Conservation (phyloP, 2,329 filamentous ascomycete species). For the Byssoonygena ceratinophila region DNA sequence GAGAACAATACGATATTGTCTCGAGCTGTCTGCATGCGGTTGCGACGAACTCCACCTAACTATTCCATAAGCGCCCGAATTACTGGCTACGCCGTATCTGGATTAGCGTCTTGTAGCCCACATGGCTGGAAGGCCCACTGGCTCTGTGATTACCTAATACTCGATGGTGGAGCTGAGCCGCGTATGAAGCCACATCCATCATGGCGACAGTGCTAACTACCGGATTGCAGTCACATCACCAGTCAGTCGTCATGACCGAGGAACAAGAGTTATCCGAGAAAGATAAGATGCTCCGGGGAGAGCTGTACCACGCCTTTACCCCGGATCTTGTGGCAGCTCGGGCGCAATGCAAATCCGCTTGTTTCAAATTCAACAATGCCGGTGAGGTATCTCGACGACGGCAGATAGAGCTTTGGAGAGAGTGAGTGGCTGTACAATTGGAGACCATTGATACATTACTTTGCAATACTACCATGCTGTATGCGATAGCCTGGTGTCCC, state of each 20-base stretch:
- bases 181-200: not conserved
- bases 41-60: not conserved
- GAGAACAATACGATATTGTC: conserved; percentile 11
- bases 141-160: not conserved
- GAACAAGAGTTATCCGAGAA: conserved; percentile 19
- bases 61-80: not conserved
- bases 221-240: too few species aligned
- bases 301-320: conserved; percentile 65
- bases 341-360: conserved; percentile 52
- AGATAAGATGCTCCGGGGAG: conserved; percentile 51
- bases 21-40: not conserved
- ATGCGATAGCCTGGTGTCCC: not conserved
- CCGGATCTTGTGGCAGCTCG: conserved; percentile 56
- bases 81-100: not conserved
- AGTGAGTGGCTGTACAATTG: conserved; percentile 44
- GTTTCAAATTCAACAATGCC: conserved; percentile 53
- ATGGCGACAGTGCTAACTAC: too few species aligned
- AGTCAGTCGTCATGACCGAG: not conserved
- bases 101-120: not conserved
- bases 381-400: conserved; percentile 51
- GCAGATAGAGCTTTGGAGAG: conserved; percentile 57
- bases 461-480: not conserved
- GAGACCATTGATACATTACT: not conserved
- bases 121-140: not conserved
- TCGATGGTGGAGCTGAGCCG: not conserved